phyloP scores from a whole-genome alignment of 129 eudicot species.

The Escallonia herrerae region DNA sequence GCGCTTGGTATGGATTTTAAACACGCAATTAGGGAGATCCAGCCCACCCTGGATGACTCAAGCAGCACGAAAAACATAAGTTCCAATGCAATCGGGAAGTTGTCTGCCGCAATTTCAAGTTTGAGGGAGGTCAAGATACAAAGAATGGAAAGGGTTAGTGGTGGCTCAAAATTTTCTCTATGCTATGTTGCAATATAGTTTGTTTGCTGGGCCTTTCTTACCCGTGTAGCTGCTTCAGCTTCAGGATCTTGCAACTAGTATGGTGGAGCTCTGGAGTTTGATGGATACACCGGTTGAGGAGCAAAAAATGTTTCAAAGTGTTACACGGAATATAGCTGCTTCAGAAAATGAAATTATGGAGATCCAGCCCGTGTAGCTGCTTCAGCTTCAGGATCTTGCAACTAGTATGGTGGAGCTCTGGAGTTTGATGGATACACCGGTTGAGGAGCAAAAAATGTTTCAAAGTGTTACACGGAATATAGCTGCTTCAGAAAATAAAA shows the following conservation, averaged over 20 bases:
- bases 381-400: constrained; percentile 87
- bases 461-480: constrained; percentile 77
- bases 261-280: constrained; percentile 92
- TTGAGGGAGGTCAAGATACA: constrained; percentile 65
- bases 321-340: constrained; percentile 84
- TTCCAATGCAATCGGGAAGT: constrained; percentile 43
- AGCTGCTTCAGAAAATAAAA: constrained; percentile 90
- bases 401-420: constrained; percentile 80
- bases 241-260: constrained; percentile 76
- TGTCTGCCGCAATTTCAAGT: constrained; percentile 50
- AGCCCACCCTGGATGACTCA: constrained; percentile 58
- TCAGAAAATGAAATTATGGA: constrained; percentile 87
- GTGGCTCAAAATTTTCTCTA: not conserved
- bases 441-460: constrained; percentile 86
- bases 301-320: constrained; percentile 82
- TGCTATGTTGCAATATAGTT: not conserved
- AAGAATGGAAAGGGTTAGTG: constrained; percentile 69
- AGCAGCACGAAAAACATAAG: constrained; percentile 48
- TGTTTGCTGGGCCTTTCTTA: constrained; percentile 9
- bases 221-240: constrained; percentile 36
- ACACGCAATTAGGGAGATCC: constrained; percentile 53
- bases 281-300: constrained; percentile 95
- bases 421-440: constrained; percentile 93
- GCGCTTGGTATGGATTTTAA: constrained; percentile 83
- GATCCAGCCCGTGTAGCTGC: constrained; percentile 12